These are phyloP conservation scores for Stachybotrys chartarum DNA, from an alignment of 2,329 filamentous ascomycete genomes.

Conservation along the genomic window DNA sequence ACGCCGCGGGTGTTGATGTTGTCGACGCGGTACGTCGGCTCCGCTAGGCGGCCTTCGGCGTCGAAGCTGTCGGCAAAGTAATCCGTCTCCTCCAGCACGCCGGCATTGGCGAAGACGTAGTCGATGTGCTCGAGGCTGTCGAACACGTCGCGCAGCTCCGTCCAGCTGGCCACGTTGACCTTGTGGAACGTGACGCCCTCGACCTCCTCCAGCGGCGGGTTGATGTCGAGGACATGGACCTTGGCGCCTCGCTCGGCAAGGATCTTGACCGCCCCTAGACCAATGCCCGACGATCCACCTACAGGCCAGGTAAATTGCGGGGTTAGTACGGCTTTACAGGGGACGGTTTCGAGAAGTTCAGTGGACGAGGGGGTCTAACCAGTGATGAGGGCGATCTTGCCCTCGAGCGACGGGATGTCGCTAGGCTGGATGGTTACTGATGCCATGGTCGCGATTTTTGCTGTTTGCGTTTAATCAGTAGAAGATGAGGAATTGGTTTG, in stretches of 20 bases:
- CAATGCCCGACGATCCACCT: conserved; percentile 20
- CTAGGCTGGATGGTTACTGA: neutral
- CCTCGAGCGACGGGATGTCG: neutral
- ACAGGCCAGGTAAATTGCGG: neutral
- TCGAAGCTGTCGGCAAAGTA: conserved; percentile 24
- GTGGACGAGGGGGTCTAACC: neutral
- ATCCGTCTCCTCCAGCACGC: conserved; percentile 18
- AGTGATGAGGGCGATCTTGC: neutral
- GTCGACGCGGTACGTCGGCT: conserved; percentile 19
- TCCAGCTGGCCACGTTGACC: conserved; percentile 10
- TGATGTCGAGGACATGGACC: conserved; percentile 21
- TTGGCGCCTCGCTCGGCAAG: conserved; percentile 16
- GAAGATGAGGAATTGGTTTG: no score
- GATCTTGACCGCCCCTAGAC: conserved; percentile 20
- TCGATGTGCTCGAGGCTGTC: conserved; percentile 14
- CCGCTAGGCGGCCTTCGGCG: conserved; percentile 14
- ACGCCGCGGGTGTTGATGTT: conserved; percentile 25
- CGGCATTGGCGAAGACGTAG: conserved; percentile 26
- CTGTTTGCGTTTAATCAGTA: no score
- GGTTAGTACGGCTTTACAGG: neutral
- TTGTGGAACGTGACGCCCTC: neutral
- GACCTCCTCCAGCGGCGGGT: neutral
- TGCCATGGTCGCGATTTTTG: neutral
- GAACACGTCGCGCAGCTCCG: conserved; percentile 14
- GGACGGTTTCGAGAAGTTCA: neutral